Base-by-base conservation (phyloP, 164 flowering plant genomes). In the Brasenia schreberi region DNA sequence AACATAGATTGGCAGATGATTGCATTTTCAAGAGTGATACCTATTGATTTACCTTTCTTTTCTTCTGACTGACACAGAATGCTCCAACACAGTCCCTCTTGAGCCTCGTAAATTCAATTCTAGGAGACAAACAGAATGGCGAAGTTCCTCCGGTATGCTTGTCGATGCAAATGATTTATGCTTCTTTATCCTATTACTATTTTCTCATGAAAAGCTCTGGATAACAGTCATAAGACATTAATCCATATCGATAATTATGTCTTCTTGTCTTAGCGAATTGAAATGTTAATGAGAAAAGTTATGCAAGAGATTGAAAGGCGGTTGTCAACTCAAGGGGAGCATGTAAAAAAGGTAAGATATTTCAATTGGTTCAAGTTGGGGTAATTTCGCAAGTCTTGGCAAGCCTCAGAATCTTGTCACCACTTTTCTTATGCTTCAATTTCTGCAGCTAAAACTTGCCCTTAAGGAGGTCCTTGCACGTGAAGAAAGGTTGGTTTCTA, bases 261-360 rank as follows among this genome's bases (percentile, higher is more conserved):
- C 14, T 5, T 49, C 4, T 7, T 49, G 56, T 9, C 16, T 53
- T 79, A 89, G 96, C 79, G 81, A 60, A 80, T 92, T 12, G 88
- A 90, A 60, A 74, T 77, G 68, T 66, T 91, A 14, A 66, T 89
- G 78, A 84, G 76, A 71, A 81, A 79, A 79, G 77, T 88, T 64
- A 74, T 95, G 65, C 89, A 82, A 76, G 87, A 78, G 80, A 84
- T 95, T 77, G 94, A 92, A 75, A 81, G 75, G 23, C 85, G 94
- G 27, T 70, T 84, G 71, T 81, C 90, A 69, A 85, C 75, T 70
- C 96, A 90, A 76, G 85, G 84, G 59, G 87, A 82, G 42, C 85
- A 79, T 68, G 66, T 85, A 61, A 83, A 72, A 80, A 83, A 79
- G 77, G 99, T 94, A 84, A 76, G 10, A n/a, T 64, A 33, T 53